Percentiles rank a stretch among this genome's conserved stretches.
Conservation (phyloP, 129 eudicot species). For the Artemisia tridentata region DNA sequence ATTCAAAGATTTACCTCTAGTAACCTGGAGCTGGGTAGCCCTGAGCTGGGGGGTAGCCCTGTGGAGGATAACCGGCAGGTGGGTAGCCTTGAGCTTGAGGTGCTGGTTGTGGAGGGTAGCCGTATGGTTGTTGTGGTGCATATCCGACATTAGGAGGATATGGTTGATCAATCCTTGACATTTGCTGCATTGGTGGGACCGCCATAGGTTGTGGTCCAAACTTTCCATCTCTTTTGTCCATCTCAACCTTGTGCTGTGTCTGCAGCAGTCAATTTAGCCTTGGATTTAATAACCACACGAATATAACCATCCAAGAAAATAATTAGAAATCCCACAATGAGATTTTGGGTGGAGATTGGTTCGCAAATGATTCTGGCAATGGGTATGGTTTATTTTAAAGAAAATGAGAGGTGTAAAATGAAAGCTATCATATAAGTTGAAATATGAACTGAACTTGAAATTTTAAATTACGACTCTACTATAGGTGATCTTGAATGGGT, state of each 20-base stretch:
- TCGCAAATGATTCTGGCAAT: too few species aligned
- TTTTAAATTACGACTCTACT: too few species aligned
- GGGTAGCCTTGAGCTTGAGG: slow-evolving; percentile 58
- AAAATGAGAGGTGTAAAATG: too few species aligned
- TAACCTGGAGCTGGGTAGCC: slow-evolving; percentile 64
- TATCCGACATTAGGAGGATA: slow-evolving; percentile 83
- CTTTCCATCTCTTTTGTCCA: slow-evolving; percentile 96
- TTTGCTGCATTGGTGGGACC: slow-evolving; percentile 78
- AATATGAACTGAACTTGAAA: too few species aligned
- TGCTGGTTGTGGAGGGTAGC: slow-evolving; percentile 56
- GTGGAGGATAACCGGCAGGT: slow-evolving; percentile 51
- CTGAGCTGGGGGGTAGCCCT: slow-evolving; percentile 46
- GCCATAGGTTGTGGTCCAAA: slow-evolving; percentile 87
- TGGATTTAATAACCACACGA: neutral
- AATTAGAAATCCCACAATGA: neutral
- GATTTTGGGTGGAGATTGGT: too few species aligned
- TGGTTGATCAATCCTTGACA: slow-evolving; percentile 96
- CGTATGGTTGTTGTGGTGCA: slow-evolving; percentile 58
- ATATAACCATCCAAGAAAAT: neutral
- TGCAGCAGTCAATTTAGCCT: slow-evolving; percentile 28
- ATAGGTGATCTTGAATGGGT: too few species aligned
- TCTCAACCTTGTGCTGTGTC: slow-evolving; percentile 99
- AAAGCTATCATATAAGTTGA: too few species aligned
- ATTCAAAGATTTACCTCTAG: slow-evolving; percentile 37
- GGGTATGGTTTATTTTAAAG: too few species aligned